A percentile compares a stretch with the other conserved stretches of the same genome.
These are phyloP conservation scores for Ajuga reptans DNA, from an alignment of 305 asterid species.

Conservation along the genomic window DNA sequence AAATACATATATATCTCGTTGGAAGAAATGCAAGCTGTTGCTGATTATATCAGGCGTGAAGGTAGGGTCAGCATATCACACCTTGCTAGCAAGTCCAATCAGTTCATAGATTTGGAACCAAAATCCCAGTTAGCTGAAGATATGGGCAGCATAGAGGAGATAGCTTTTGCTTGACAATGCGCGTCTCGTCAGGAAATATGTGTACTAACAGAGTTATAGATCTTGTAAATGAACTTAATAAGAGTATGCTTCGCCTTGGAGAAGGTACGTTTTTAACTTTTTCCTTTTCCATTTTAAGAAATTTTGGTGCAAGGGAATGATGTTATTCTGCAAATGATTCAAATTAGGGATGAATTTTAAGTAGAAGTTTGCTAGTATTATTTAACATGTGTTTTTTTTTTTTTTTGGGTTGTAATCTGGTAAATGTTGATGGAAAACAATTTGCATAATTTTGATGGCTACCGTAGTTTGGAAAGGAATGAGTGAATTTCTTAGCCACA, in stretches of 20 bases:
- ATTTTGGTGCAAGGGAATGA: no score
- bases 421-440: neutral
- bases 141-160: constrained; percentile 29
- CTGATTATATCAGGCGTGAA: constrained; percentile 83
- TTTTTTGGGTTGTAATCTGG: neutral
- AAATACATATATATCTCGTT: constrained; percentile 83
- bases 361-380: no score
- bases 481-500: neutral
- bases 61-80: constrained; percentile 93
- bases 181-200: neutral
- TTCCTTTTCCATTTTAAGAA: no score
- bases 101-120: constrained; percentile 90
- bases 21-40: constrained; percentile 96
- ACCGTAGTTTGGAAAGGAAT: no score
- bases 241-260: neutral
- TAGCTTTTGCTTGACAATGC: constrained; percentile 39
- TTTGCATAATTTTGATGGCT: no score
- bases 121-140: constrained; percentile 41
- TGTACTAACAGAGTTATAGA: constrained; percentile 8
- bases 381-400: neutral
- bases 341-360: no score
- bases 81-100: constrained; percentile 92
- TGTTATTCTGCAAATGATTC: no score
- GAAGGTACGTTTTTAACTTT: neutral
- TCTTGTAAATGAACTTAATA: neutral